Evolutionary conservation across 176 grass and related monocot species (phyloP).

Genomic region (Oryza punctata): DNA sequence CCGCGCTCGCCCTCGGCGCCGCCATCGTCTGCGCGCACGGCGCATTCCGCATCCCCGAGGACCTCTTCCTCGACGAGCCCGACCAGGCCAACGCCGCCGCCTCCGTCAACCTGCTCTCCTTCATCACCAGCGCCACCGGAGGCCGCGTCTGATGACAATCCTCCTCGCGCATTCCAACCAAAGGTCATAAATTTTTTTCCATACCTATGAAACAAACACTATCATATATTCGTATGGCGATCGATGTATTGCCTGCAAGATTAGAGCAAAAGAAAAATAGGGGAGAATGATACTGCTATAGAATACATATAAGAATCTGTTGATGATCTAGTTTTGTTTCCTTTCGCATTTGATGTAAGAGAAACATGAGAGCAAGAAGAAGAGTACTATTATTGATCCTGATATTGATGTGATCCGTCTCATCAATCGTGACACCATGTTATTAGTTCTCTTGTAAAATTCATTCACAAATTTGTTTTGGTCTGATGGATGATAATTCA

Average conservation of each 20-base stretch:
- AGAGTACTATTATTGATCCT: background rate
- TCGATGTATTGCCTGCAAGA: too few species aligned
- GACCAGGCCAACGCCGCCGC: slow-evolving; percentile 37
- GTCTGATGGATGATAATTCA: background rate
- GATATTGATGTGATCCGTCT: background rate
- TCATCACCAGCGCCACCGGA: slow-evolving; percentile 51
- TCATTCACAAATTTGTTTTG: background rate
- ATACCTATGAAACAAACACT: background rate
- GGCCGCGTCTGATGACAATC: slow-evolving; percentile 22
- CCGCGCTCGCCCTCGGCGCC: slow-evolving; percentile 57
- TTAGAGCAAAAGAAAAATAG: background rate
- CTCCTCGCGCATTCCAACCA: background rate
- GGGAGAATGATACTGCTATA: background rate
- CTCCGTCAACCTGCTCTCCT: slow-evolving; percentile 39
- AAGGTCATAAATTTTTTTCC: background rate
- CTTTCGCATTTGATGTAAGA: background rate
- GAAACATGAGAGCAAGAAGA: too few species aligned
- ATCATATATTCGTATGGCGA: background rate
- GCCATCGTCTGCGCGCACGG: slow-evolving; percentile 60
- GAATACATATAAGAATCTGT: background rate
- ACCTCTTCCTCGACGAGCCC: slow-evolving; percentile 72
- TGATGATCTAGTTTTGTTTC: slow-evolving; percentile 18
- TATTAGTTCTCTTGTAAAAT: background rate
- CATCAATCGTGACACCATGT: background rate
- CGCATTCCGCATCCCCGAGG: slow-evolving; percentile 55